A percentile compares a stretch with the other conserved stretches of the same genome.
phyloP scores from a whole-genome alignment of 768 basidiomycete species.

The Tylopilus plumbeoviolaceoides region DNA sequence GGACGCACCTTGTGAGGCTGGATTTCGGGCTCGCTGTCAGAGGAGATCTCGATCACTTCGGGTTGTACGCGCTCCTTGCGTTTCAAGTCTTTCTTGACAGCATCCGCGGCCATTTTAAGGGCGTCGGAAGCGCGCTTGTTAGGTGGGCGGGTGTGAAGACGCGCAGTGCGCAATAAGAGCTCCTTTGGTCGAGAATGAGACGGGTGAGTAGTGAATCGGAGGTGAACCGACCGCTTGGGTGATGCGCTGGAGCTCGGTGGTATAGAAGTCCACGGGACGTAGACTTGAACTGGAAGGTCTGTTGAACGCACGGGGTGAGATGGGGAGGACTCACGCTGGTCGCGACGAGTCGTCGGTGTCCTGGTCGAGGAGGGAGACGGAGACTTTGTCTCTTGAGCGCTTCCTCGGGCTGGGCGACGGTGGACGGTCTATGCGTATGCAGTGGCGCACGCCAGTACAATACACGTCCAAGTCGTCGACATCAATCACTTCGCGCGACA shows the following conservation, averaged over 20 bases:
- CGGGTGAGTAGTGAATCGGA: background rate
- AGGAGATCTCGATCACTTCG: conserved; percentile 25
- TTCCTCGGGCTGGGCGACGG: conserved; percentile 11
- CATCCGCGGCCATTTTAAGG: conserved; percentile 14
- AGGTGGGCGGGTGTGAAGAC: conserved; percentile 5
- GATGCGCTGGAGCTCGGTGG: conserved; percentile 26
- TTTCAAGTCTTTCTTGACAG: conserved; percentile 17
- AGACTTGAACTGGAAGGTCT: background rate
- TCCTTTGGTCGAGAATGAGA: conserved; percentile 24
- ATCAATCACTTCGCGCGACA: conserved; percentile 17
- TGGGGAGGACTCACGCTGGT: no score
- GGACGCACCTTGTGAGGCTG: conserved; percentile 20
- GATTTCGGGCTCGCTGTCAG: conserved; percentile 29
- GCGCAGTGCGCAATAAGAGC: conserved; percentile 12
- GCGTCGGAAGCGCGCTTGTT: conserved; percentile 23
- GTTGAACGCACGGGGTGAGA: no score
- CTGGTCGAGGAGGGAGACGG: no score
- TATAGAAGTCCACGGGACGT: conserved; percentile 1
- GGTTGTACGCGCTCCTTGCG: conserved; percentile 12
- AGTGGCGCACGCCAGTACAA: conserved; percentile 16
- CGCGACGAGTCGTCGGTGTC: no score
- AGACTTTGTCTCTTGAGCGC: conserved; percentile 5
- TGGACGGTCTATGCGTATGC: conserved; percentile 14
- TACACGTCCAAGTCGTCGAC: conserved; percentile 24
- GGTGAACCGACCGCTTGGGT: conserved; percentile 18